Evolutionary conservation across 495 filamentous ascomycete genomes (phyloP).

Genomic region (Aspergillus coremiiformis): DNA sequence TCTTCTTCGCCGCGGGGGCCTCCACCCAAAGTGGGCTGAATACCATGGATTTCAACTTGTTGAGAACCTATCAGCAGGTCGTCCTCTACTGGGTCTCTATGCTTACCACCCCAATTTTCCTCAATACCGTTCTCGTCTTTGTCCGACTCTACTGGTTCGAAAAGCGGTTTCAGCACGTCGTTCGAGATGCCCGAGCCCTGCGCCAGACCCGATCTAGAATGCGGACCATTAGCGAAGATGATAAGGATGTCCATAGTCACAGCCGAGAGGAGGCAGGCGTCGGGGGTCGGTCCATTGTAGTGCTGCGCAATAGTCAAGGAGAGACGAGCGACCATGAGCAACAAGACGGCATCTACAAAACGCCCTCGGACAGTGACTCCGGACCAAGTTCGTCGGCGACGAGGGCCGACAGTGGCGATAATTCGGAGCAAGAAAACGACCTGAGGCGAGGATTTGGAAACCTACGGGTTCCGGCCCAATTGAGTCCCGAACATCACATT

Average conservation of each 20-base stretch:
- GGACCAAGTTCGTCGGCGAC: constrained; percentile 20
- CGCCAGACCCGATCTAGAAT: constrained; percentile 51
- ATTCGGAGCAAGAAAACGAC: constrained; percentile 12
- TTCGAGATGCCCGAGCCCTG: constrained; percentile 46
- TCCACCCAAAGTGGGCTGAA: constrained; percentile 92
- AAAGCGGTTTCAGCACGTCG: constrained; percentile 80
- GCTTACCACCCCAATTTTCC: constrained; percentile 82
- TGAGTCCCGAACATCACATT: constrained; percentile 68
- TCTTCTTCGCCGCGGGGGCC: constrained; percentile 74
- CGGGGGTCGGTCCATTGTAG: constrained; percentile 61
- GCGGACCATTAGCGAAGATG: constrained; percentile 48
- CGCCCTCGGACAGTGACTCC: constrained; percentile 17
- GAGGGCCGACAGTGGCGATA: constrained; percentile 11
- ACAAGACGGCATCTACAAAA: constrained; percentile 14
- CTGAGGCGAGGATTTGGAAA: constrained; percentile 20
- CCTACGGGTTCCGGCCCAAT: constrained; percentile 43
- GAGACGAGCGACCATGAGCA: constrained; percentile 20
- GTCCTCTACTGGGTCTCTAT: constrained; percentile 63
- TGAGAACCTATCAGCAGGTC: constrained; percentile 72
- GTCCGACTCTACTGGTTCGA: constrained; percentile 96
- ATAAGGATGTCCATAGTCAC: constrained; percentile 37
- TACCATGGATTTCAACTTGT: constrained; percentile 66
- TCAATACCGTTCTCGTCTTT: constrained; percentile 82
- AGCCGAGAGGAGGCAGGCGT: constrained; percentile 59
- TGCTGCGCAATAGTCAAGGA: constrained; percentile 50